phyloP scores from a whole-genome alignment of 768 basidiomycete species.

The Boletus sp. region DNA sequence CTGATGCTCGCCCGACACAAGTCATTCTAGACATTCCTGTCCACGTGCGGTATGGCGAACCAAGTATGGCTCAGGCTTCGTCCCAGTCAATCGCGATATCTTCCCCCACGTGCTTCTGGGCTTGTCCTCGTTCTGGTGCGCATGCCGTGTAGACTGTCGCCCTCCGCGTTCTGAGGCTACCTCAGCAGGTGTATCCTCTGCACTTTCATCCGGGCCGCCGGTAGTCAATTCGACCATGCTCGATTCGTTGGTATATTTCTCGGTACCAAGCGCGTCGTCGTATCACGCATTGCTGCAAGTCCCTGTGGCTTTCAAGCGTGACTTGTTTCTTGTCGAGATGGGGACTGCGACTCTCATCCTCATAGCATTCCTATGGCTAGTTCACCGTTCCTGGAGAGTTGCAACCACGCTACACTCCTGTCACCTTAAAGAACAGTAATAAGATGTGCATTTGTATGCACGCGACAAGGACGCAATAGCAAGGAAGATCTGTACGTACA shows the following conservation, averaged over 20 bases:
- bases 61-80: slow-evolving; percentile 10
- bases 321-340: slow-evolving; percentile 33
- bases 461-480: slow-evolving; percentile 19
- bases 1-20: slow-evolving; percentile 3
- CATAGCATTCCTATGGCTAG: slow-evolving; percentile 34
- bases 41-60: slow-evolving; percentile 42
- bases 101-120: slow-evolving; percentile 32
- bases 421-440: slow-evolving; percentile 26
- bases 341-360: slow-evolving; percentile 35
- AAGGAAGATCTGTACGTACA: slow-evolving; percentile 30
- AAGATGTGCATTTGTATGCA: slow-evolving; percentile 7
- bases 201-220: slow-evolving; percentile 17
- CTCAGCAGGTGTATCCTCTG: slow-evolving; percentile 1
- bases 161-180: slow-evolving; percentile 2
- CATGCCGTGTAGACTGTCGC: background rate
- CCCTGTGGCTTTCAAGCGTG: slow-evolving; percentile 33
- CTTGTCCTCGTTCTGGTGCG: slow-evolving; percentile 28
- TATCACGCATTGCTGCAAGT: slow-evolving; percentile 17
- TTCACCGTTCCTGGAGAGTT: slow-evolving; percentile 24
- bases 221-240: slow-evolving; percentile 24
- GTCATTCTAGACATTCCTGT: slow-evolving; percentile 37
- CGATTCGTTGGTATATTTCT: slow-evolving; percentile 14
- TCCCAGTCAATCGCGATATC: slow-evolving; percentile 22
- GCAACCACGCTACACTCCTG: slow-evolving; percentile 17
- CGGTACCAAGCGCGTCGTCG: slow-evolving; percentile 7